These are phyloP conservation scores for Neocucurbitaria cava DNA, from an alignment of 2,329 filamentous ascomycete species.

Conservation along the genomic window DNA sequence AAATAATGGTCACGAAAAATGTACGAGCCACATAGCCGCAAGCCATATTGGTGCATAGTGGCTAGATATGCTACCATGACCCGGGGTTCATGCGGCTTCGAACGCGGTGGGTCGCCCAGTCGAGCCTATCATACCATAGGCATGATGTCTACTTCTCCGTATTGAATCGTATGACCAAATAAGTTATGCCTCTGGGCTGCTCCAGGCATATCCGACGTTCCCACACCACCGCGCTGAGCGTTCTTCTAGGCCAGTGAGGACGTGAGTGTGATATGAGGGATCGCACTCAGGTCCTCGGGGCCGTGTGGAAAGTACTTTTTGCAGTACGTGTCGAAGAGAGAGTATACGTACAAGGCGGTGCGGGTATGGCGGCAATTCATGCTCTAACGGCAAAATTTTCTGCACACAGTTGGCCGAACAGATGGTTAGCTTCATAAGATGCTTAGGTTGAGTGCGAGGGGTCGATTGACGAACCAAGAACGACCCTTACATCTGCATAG, in stretches of 20 bases:
- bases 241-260: neutral
- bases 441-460: neutral
- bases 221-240: neutral
- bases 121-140: neutral
- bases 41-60: neutral
- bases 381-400: too few species aligned
- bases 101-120: neutral
- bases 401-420: too few species aligned
- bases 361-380: neutral
- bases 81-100: neutral
- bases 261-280: neutral
- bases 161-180: too few species aligned
- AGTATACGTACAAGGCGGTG: neutral
- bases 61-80: neutral
- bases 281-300: neutral
- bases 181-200: too few species aligned
- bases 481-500: too few species aligned
- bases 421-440: neutral
- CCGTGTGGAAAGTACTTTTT: neutral
- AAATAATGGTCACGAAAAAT: neutral
- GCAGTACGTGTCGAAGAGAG: neutral
- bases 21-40: neutral
- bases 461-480: too few species aligned
- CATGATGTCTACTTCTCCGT: too few species aligned
- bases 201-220: neutral